Conservation (phyloP, 306 rosid species). For the Casuarina cunninghamiana region DNA sequence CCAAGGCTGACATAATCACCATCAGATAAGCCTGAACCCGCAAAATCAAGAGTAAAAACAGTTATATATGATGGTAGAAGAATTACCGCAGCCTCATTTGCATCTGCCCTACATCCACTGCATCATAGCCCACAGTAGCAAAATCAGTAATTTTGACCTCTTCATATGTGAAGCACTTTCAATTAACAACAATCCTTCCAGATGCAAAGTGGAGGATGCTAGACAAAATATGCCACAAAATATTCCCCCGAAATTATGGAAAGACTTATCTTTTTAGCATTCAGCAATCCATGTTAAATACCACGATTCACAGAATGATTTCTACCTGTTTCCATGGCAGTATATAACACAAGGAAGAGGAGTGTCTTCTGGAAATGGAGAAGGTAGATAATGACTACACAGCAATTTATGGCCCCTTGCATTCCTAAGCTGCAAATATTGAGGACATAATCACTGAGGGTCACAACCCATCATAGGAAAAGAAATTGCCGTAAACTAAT, state of each 20-base stretch:
- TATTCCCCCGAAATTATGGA: background rate
- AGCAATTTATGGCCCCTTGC: constrained; percentile 71
- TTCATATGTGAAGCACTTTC: background rate
- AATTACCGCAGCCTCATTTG: constrained; percentile 89
- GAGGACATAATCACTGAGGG: constrained; percentile 25
- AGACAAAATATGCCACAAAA: background rate
- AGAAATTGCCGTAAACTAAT: constrained; percentile 20
- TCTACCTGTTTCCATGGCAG: constrained; percentile 96
- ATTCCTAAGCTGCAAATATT: constrained; percentile 79
- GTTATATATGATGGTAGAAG: constrained; percentile 95
- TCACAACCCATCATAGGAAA: constrained; percentile 22
- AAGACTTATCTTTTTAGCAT: constrained; percentile 1
- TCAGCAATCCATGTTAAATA: constrained; percentile 1
- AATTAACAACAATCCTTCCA: background rate
- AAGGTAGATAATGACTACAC: constrained; percentile 93
- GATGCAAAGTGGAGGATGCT: background rate
- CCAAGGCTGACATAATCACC: constrained; percentile 98
- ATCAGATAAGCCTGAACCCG: constrained; percentile 96
- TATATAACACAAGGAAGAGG: constrained; percentile 94
- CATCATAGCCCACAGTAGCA: constrained; percentile 39
- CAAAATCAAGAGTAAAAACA: constrained; percentile 95
- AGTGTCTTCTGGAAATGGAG: constrained; percentile 65
- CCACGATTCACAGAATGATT: constrained; percentile 12
- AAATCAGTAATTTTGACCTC: constrained; percentile 19
- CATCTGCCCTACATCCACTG: constrained; percentile 99